phyloP scores from a whole-genome alignment of 2,329 filamentous ascomycete species.

The Penicillium sp. region DNA sequence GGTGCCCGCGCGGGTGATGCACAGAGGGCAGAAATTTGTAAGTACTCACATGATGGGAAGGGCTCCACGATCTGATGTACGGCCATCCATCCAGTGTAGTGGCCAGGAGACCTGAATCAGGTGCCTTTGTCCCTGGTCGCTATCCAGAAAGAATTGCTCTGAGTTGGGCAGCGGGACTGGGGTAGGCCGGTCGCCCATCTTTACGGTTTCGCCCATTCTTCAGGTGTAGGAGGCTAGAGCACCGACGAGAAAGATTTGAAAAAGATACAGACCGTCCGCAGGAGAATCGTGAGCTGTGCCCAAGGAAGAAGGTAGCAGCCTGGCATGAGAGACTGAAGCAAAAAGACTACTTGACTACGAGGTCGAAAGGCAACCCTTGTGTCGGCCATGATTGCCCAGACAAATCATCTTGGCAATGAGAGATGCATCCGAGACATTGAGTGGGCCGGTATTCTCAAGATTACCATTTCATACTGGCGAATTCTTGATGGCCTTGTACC shows the following conservation, averaged over 20 bases:
- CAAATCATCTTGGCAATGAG: not conserved
- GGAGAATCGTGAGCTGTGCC: not conserved
- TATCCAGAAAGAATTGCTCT: slow-evolving; percentile 23
- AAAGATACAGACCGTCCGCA: not conserved
- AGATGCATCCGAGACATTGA: not conserved
- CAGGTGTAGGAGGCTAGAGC: not conserved
- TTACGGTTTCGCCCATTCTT: not conserved
- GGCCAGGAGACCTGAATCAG: not conserved
- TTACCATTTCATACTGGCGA: not conserved
- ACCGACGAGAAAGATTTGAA: not conserved
- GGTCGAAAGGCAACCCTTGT: not conserved
- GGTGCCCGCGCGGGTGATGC: not conserved
- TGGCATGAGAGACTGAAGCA: not conserved
- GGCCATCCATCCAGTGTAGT: not conserved
- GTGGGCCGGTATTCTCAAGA: not conserved
- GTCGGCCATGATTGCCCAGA: no score
- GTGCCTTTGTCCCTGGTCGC: slow-evolving; percentile 9
- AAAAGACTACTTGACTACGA: not conserved
- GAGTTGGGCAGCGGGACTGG: slow-evolving; percentile 17
- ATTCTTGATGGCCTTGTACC: not conserved
- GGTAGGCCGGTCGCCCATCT: not conserved
- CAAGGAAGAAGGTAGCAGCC: not conserved
- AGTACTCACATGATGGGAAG: not conserved
- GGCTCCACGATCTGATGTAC: not conserved
- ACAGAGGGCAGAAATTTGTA: not conserved